A percentile compares a stretch with the other conserved stretches of the same genome.
These are phyloP conservation scores for Sodiomyces alkalinus DNA, from an alignment of 2,329 filamentous ascomycete species.

Conservation along the genomic window DNA sequence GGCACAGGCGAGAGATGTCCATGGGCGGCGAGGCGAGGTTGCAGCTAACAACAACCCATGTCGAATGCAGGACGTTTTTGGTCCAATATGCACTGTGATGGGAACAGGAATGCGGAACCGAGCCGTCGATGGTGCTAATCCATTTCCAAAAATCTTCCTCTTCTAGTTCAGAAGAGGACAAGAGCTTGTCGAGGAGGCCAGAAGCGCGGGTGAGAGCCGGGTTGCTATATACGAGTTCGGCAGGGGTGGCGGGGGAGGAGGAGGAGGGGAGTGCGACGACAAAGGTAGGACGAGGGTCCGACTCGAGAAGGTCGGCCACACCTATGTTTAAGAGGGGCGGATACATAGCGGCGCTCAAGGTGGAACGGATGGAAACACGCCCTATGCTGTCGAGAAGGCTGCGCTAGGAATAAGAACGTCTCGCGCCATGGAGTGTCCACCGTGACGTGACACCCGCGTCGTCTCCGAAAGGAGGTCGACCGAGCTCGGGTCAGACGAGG, in stretches of 20 bases:
- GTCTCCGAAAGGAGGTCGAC: too few relatives aligned
- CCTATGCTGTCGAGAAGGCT: slow-evolving; percentile 1
- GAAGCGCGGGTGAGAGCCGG: slow-evolving; percentile 16
- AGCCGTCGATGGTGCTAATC: slow-evolving; percentile 14
- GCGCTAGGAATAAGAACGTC: too few relatives aligned
- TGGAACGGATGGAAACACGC: slow-evolving; percentile 9
- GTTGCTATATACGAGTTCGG: slow-evolving; percentile 19
- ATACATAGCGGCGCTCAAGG: too few relatives aligned
- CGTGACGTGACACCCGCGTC: too few relatives aligned
- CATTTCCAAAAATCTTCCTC: slow-evolving; percentile 23
- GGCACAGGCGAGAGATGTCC: too few relatives aligned
- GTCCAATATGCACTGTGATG: slow-evolving; percentile 21
- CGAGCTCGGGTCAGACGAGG: too few relatives aligned
- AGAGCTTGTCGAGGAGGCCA: slow-evolving; percentile 16
- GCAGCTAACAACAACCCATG: slow-evolving; percentile 23
- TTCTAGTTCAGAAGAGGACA: slow-evolving; percentile 12
- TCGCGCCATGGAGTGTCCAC: too few relatives aligned
- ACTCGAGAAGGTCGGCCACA: slow-evolving; percentile 24
- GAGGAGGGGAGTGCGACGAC: slow-evolving; percentile 14
- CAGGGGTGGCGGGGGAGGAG: slow-evolving; percentile 5
- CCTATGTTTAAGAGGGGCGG: too few relatives aligned
- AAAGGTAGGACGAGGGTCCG: slow-evolving; percentile 26
- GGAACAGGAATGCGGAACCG: slow-evolving; percentile 12
- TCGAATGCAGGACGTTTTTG: slow-evolving; percentile 15
- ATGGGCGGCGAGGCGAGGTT: slow-evolving; percentile 10